phyloP scores from a whole-genome alignment of 108 stramenopile species.

The Nitzschia inconspicua region DNA sequence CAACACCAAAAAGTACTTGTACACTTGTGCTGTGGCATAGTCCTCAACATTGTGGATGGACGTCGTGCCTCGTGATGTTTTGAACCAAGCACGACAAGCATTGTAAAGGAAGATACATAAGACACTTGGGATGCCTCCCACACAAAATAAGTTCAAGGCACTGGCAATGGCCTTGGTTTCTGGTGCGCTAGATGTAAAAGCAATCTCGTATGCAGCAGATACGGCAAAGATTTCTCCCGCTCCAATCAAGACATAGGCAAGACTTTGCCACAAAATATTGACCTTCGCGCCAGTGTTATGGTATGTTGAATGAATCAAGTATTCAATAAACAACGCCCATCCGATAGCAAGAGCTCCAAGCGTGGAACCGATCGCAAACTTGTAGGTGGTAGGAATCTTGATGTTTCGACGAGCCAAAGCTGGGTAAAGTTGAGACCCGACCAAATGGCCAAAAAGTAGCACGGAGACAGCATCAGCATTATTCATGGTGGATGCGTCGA shows the following conservation, averaged over 20 bases:
- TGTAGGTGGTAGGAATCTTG: constrained; percentile 75
- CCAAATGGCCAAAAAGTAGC: constrained; percentile 65
- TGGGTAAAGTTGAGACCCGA: constrained; percentile 68
- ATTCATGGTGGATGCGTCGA: constrained; percentile 86
- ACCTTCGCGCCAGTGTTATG: constrained; percentile 47
- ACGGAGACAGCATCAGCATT: constrained; percentile 78
- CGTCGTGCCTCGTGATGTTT: constrained; percentile 38
- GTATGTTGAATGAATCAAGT: constrained; percentile 64
- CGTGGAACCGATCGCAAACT: constrained; percentile 79
- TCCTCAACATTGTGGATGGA: constrained; percentile 57
- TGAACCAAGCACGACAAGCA: constrained; percentile 60
- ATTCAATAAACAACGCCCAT: constrained; percentile 69
- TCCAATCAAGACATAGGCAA: constrained; percentile 76
- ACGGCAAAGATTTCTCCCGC: constrained; percentile 86
- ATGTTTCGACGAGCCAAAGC: constrained; percentile 55
- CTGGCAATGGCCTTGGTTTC: constrained; percentile 71
- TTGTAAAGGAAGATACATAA: constrained; percentile 72
- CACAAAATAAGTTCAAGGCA: constrained; percentile 77
- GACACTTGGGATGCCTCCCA: constrained; percentile 78
- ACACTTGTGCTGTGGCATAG: constrained; percentile 65
- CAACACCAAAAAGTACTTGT: constrained; percentile 72
- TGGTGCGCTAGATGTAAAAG: constrained; percentile 74
- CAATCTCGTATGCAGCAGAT: constrained; percentile 82
- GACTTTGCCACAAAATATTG: constrained; percentile 74
- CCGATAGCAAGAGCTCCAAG: constrained; percentile 67